Evolutionary conservation across 139 green algal species (phyloP).

Genomic region (Astrephomene gubernaculifera): DNA sequence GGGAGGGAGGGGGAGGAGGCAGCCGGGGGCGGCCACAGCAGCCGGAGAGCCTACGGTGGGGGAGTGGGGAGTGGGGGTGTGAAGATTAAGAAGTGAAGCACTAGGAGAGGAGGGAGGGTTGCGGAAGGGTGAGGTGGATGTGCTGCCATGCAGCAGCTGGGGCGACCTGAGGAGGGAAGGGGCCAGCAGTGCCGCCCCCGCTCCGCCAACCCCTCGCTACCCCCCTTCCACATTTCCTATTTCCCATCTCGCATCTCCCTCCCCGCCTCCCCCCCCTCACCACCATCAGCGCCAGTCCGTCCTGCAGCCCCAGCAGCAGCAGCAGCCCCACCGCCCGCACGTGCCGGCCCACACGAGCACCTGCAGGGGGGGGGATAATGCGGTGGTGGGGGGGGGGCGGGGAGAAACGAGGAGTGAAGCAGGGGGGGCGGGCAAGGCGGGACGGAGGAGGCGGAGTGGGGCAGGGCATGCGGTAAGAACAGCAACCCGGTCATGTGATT

Average conservation of each 20-base stretch:
- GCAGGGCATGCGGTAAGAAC: no score
- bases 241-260: background rate
- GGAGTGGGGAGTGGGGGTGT: background rate
- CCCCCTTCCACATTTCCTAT: background rate
- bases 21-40: background rate
- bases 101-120: no score
- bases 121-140: no score
- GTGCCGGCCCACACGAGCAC: background rate
- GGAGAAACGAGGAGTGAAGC: no score
- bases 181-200: background rate
- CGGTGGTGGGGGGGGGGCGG: background rate
- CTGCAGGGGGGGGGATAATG: background rate
- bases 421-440: no score
- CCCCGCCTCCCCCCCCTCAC: background rate
- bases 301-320: constrained; percentile 54
- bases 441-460: no score
- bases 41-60: background rate
- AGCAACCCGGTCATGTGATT: no score
- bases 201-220: background rate
- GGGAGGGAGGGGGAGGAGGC: no score
- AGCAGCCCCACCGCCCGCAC: constrained; percentile 54
- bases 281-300: constrained; percentile 1
- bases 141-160: no score
- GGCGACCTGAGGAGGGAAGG: no score
- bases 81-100: background rate